Base-by-base conservation (phyloP, 1,284 basidiomycete genomes). In the Lignosus rhinocerotis region DNA sequence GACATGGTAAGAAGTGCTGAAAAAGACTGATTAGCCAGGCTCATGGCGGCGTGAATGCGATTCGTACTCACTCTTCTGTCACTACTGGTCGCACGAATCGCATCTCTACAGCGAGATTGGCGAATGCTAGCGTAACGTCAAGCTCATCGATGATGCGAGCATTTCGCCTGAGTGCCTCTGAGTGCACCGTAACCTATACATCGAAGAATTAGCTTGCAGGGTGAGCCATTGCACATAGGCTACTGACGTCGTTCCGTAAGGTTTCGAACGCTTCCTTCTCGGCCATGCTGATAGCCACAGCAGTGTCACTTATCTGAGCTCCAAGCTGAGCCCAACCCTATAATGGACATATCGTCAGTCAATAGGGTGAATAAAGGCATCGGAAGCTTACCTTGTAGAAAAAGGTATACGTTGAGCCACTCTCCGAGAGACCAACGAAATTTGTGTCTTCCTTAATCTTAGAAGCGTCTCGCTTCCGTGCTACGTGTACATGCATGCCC, bases 131-230 rank as follows among this genome's bases (percentile, higher is more conserved):
- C 0, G 87, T 82, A 7, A 98, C 87, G 70, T 99, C 97, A 6
- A 98, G 74, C 72, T 99, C 95, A 68, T 96, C 94, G 14, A 96
- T 75, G 39, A 95, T 80, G 16, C 85, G 82, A 2, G 93, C 88
- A 69, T 96, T 98, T 14, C 80, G 77, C 46, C 90, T 83, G 16
- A 96, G 75, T 21, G 77, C 73, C 6, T 75, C 66, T 7, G 84
- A 79, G 59, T 84, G 77, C 21, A 76, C 76, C 57, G 82, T 87
- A 36, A 94, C 84, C 92, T 94, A 58, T 16, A 25, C 1, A 33
- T 7, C 19, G 19, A 14, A 25, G 19, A 53, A 12, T 47, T 31
- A 16, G 16, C 9, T 38, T n/a, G 16, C 32, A 31, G 39, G 8
- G 14, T n/a, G 8, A 12, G 12, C 12, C n/a, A 39, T 30, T 31